Conservation (phyloP, 352 stramenopile species). For the Globisporangium heterothallicum region DNA sequence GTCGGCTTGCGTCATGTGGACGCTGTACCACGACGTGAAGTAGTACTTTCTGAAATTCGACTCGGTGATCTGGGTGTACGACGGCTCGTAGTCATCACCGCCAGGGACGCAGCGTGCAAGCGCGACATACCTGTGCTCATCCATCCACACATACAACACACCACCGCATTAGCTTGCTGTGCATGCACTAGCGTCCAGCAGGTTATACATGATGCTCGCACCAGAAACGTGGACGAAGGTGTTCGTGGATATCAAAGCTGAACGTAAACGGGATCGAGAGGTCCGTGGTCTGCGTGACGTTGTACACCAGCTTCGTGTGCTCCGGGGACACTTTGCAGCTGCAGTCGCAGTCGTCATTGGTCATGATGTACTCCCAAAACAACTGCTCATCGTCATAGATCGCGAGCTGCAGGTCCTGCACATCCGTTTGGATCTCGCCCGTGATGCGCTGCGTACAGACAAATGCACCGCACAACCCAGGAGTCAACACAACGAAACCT, state of each 20-base stretch:
- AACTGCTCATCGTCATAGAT: slow-evolving; percentile 78
- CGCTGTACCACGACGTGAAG: slow-evolving; percentile 71
- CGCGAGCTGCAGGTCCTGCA: slow-evolving; percentile 54
- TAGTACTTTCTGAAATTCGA: slow-evolving; percentile 70
- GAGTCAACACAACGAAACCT: too few relatives aligned
- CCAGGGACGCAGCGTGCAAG: slow-evolving; percentile 64
- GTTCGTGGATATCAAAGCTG: slow-evolving; percentile 55
- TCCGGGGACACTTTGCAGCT: slow-evolving; percentile 60
- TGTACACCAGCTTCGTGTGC: slow-evolving; percentile 68
- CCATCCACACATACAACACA: too few relatives aligned
- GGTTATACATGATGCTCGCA: slow-evolving; percentile 10
- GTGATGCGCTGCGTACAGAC: slow-evolving; percentile 35
- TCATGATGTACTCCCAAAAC: slow-evolving; percentile 80
- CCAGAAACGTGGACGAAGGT: slow-evolving; percentile 65
- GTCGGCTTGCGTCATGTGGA: slow-evolving; percentile 71
- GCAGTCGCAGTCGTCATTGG: slow-evolving; percentile 51
- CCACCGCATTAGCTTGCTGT: too few relatives aligned
- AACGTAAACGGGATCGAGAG: slow-evolving; percentile 51
- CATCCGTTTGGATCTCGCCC: slow-evolving; percentile 58
- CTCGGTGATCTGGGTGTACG: slow-evolving; percentile 65
- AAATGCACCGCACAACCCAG: not conserved
- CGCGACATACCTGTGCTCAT: slow-evolving; percentile 36
- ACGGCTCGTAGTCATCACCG: slow-evolving; percentile 51
- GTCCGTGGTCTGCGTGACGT: slow-evolving; percentile 45
- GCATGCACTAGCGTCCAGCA: too few relatives aligned